Evolutionary conservation across 345 rosid genomes (phyloP), one percentile per base, ranked within the genome.

Genomic region (Gossypium herbaceum): DNA sequence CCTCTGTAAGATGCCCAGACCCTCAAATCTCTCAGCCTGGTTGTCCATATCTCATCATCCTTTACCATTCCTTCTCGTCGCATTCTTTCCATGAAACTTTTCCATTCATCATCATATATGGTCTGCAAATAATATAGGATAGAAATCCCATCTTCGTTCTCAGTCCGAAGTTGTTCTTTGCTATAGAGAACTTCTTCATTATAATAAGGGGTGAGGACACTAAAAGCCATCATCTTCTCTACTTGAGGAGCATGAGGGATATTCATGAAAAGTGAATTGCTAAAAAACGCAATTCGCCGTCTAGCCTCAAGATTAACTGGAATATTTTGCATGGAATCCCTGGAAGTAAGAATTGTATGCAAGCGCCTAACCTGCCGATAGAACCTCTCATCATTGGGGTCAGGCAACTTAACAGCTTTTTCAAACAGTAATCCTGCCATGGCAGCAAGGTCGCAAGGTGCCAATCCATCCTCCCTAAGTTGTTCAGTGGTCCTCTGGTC

Each of bases 191-290:
- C 97, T 65, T 94, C 98, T 83, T 94, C 98, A 57, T 86, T 91
- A 81, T 91, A 91, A 79, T 94, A 91, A 62, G 98, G 98, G 60
- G 98, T 94, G 76, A 94, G 83, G 79, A 94, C 96, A 73, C 94
- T 91, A 83, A 94, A 94, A 48, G 97, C 92, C 97, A 91, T 88
- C 98, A 94, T 94, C 77, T 92, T 94, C 89, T 94, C 98, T 51
- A 94, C 98, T 85, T 86, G 98, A 71, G 98, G 98, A 76, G 98
- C 98, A 82, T 92, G 97, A 61, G 98, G 98, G 86, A 94, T 90
- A 84, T 88, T 94, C 98, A 94, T 94, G 78, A 92, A 94, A 62
- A 94, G 90, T 5, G 98, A 94, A 76, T 92, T 94, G 77, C 98
- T 94, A 79, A 94, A 94, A 83, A 94, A 94, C 59, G 98, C 94